A percentile compares a stretch with the other conserved stretches of the same genome.
These are phyloP conservation scores for Diaporthe humulicola DNA, from an alignment of 2,329 filamentous ascomycete genomes.

Conservation along the genomic window DNA sequence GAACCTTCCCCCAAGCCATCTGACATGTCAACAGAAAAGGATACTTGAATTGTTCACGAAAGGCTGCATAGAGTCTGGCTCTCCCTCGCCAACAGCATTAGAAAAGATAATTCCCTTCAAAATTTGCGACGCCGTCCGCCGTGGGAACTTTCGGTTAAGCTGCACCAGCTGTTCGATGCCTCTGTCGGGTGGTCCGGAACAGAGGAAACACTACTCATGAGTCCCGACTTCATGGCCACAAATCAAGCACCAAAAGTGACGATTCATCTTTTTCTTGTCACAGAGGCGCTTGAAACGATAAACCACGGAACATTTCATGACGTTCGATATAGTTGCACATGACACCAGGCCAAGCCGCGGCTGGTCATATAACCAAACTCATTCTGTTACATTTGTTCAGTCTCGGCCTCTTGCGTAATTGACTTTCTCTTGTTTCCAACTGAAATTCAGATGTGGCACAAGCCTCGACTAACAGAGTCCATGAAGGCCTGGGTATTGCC, in stretches of 20 bases:
- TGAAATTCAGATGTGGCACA: background rate
- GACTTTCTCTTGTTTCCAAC: too few species aligned
- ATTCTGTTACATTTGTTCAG: too few species aligned
- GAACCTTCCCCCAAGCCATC: background rate
- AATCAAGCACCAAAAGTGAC: background rate
- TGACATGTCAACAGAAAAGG: background rate
- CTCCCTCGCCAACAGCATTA: background rate
- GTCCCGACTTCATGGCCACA: background rate
- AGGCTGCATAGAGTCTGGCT: background rate
- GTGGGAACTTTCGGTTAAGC: background rate
- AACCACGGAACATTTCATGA: background rate
- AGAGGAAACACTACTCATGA: background rate
- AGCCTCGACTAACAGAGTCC: background rate
- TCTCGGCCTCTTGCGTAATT: too few species aligned
- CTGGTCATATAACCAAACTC: background rate
- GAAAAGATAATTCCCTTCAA: background rate
- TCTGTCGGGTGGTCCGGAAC: background rate
- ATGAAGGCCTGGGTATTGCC: too few species aligned
- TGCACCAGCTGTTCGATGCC: background rate
- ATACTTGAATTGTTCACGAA: background rate
- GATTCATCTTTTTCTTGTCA: fast-evolving
- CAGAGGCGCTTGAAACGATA: fast-evolving
- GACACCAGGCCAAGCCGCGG: background rate
- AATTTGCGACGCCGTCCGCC: background rate
- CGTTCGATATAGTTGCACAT: background rate